Base-by-base conservation (phyloP, 352 stramenopile species). In the Detonula confervacea region DNA sequence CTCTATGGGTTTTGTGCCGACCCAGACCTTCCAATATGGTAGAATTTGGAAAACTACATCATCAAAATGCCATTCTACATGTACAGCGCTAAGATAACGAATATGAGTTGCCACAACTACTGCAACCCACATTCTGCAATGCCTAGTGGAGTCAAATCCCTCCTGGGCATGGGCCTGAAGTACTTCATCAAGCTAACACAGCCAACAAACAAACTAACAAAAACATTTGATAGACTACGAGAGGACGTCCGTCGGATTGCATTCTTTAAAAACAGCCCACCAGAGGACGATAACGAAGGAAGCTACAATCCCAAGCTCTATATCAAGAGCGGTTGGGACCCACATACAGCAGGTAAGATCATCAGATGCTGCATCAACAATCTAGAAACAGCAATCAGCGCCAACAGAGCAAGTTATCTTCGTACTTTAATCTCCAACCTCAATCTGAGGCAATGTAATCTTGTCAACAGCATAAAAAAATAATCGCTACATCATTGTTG, bases 111-210 rank as follows among this genome's bases (percentile, higher is more conserved):
- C 18, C 46, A 54, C 12, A 49, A 49, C 39, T 49, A 49, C n/a
- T 54, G 46, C 11, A 20, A 24, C 11, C 12, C n/a, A 24, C 24
- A 54, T 1, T 54, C 46, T 29, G 42, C 46, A 7, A 46, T 60
- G 5, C 73, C 73, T 2, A 25, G 12, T 12, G 65, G 65, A 12
- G 68, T 56, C 24, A 44, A 30, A 39, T 51, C 33, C 7, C 51
- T 82, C 1, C 33, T 82, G 5, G 39, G 55, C 3, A 56, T 77
- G 14, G 74, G 74, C 0, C 57, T 82, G 0, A 72, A 77, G 9
- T 82, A 63, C 29, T 66, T 42, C 18, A 57, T 76, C 8, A 46
- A 64, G 39, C 4, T 25, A 16, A 18, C 25, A 18, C 20, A 2
- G 4, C 51, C 73, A 42, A 65, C 74, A 25, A 73, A 77, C 52